A percentile compares a stretch with the other conserved stretches of the same genome.
phyloP scores from a whole-genome alignment of 2,329 filamentous ascomycete species.

The Cytospora piceicola region DNA sequence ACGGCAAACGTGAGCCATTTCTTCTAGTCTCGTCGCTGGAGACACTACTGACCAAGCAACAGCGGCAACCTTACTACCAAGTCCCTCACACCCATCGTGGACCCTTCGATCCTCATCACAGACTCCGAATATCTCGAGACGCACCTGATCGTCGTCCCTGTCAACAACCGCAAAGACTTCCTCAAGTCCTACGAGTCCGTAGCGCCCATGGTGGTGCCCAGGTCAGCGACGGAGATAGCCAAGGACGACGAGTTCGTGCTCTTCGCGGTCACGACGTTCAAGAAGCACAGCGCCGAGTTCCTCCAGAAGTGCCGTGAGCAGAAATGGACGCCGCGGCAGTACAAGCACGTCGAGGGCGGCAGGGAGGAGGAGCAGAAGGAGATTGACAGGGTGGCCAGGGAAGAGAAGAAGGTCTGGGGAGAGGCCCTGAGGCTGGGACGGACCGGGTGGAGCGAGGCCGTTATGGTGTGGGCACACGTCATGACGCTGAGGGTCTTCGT shows the following conservation, averaged over 20 bases:
- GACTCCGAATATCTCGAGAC: slow-evolving; percentile 97
- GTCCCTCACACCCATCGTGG: slow-evolving; percentile 86
- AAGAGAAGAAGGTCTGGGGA: slow-evolving; percentile 91
- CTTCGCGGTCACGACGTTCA: slow-evolving; percentile 89
- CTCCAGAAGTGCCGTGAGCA: slow-evolving; percentile 89
- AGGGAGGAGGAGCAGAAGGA: slow-evolving; percentile 88
- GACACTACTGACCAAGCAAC: slow-evolving; percentile 18
- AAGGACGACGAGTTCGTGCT: slow-evolving; percentile 89
- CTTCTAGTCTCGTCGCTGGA: slow-evolving; percentile 1
- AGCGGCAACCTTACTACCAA: slow-evolving; percentile 94
- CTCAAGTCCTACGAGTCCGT: slow-evolving; percentile 87
- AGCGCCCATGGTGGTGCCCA: slow-evolving; percentile 88
- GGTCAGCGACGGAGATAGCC: slow-evolving; percentile 78
- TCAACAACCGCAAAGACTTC: slow-evolving; percentile 82
- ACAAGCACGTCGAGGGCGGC: slow-evolving; percentile 88
- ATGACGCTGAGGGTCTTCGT: slow-evolving; percentile 92
- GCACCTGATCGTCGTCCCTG: slow-evolving; percentile 87
- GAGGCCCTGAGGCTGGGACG: slow-evolving; percentile 85
- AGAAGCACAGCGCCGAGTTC: slow-evolving; percentile 87
- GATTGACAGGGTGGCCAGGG: slow-evolving; percentile 76
- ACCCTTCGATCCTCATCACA: slow-evolving; percentile 77
- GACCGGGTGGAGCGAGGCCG: slow-evolving; percentile 93
- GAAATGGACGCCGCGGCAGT: slow-evolving; percentile 93
- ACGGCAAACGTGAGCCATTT: slow-evolving; percentile 73
- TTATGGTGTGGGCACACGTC: slow-evolving; percentile 96